Conservation (phyloP, 805 yeast genomes). For the Dipodascus geniculatus region DNA sequence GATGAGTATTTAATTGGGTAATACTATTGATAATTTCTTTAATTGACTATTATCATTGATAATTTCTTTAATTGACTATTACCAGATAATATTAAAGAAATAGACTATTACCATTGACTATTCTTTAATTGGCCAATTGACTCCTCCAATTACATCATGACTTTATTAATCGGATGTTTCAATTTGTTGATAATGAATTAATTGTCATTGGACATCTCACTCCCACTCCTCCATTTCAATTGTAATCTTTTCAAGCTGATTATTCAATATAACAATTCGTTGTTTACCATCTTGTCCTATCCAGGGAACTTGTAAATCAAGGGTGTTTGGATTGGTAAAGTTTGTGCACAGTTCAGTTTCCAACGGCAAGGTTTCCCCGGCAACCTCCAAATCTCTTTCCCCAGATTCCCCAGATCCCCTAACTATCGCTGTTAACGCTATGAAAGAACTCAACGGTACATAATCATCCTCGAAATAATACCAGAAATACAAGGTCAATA, state of each 20-base stretch:
- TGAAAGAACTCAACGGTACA: conserved; percentile 69
- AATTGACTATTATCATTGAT: no score
- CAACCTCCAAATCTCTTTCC: not conserved
- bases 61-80: no score
- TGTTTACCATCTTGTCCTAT: conserved; percentile 50
- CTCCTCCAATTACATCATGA: no score
- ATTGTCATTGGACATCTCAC: no score
- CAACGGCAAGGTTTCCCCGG: conserved; percentile 56
- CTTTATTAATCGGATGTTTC: no score
- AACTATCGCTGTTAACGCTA: conserved; percentile 74
- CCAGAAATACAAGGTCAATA: conserved; percentile 49
- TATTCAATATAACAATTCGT: conserved; percentile 36
- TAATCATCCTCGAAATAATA: conserved; percentile 78
- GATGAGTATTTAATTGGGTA: no score
- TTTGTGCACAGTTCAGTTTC: conserved; percentile 56
- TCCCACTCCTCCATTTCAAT: conserved; percentile 35
- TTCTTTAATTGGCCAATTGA: no score
- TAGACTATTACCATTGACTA: no score
- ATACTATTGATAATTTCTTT: no score
- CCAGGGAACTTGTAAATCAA: conserved; percentile 74
- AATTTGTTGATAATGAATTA: not conserved
- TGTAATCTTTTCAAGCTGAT: conserved; percentile 28
- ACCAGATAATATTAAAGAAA: no score
- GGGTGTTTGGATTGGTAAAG: conserved; percentile 65
- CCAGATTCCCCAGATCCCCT: not conserved